Conservation (phyloP, 768 basidiomycete species). For the Hydnomerulius pinastri region DNA sequence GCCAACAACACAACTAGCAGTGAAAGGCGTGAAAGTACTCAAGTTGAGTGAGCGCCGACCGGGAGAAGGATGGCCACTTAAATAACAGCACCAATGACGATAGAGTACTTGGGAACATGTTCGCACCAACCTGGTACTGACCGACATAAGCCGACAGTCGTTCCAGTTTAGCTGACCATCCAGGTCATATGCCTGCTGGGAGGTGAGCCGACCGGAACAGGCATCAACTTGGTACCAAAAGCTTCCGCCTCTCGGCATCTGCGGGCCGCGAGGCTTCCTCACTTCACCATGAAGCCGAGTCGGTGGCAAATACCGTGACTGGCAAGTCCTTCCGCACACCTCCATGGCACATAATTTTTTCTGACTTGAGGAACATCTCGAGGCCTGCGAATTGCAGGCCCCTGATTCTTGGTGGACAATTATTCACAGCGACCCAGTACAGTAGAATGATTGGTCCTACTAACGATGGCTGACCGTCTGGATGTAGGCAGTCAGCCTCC, state of each 20-base stretch:
- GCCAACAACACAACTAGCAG: not conserved
- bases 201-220: not conserved
- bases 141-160: not conserved
- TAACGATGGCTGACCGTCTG: not conserved
- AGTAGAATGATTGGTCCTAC: too few relatives aligned
- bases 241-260: not conserved
- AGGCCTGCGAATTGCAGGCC: too few relatives aligned
- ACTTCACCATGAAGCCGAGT: too few relatives aligned
- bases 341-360: too few relatives aligned
- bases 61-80: not conserved
- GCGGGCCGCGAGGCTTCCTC: not conserved
- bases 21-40: not conserved
- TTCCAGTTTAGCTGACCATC: not conserved
- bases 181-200: too few relatives aligned
- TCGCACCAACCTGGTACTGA: constrained; percentile 1
- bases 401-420: too few relatives aligned
- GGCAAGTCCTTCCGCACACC: too few relatives aligned
- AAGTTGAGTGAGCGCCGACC: not conserved
- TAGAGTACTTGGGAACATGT: not conserved
- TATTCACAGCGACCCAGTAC: too few relatives aligned
- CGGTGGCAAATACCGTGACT: too few relatives aligned
- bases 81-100: not conserved
- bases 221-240: not conserved
- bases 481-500: not conserved
- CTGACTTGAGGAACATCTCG: too few relatives aligned